A percentile compares a stretch with the other conserved stretches of the same genome.
Evolutionary conservation across 2,329 filamentous ascomycete species (phyloP).

Genomic region (Phialophora expanda): DNA sequence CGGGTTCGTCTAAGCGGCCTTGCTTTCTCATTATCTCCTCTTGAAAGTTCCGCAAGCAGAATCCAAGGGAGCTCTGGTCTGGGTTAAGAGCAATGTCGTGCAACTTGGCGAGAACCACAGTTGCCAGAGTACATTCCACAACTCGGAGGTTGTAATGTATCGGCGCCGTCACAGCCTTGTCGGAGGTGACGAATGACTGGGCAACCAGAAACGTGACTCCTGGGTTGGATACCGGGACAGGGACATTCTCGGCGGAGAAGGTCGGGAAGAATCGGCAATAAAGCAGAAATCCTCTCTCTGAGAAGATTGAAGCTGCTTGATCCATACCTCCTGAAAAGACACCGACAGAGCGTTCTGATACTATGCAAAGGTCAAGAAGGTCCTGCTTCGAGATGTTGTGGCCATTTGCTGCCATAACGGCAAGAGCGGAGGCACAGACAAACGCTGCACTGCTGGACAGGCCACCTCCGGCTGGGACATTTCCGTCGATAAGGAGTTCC

Average conservation of each 20-base stretch:
- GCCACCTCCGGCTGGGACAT: slow-evolving; percentile 88
- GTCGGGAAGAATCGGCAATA: slow-evolving; percentile 87
- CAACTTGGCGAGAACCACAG: slow-evolving; percentile 67
- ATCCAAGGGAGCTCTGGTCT: slow-evolving; percentile 81
- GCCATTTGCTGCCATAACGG: slow-evolving; percentile 85
- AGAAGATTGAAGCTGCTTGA: slow-evolving; percentile 94
- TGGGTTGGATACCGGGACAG: slow-evolving; percentile 79
- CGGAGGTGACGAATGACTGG: slow-evolving; percentile 89
- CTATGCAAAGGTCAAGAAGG: slow-evolving; percentile 88
- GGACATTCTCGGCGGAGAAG: slow-evolving; percentile 76
- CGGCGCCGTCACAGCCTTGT: slow-evolving; percentile 92
- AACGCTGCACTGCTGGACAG: slow-evolving; percentile 94
- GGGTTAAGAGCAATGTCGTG: slow-evolving; percentile 69
- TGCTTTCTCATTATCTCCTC: slow-evolving; percentile 71
- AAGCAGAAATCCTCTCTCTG: slow-evolving; percentile 80
- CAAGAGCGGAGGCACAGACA: slow-evolving; percentile 85
- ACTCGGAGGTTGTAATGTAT: slow-evolving; percentile 97
- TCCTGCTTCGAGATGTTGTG: slow-evolving; percentile 87
- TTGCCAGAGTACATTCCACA: slow-evolving; percentile 91
- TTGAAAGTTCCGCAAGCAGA: slow-evolving; percentile 86
- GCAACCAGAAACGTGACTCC: slow-evolving; percentile 91
- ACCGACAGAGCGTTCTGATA: slow-evolving; percentile 90
- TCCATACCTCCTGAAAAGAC: slow-evolving; percentile 99
- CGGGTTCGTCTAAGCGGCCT: slow-evolving; percentile 54
- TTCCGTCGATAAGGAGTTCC: slow-evolving; percentile 88